Evolutionary conservation across 2,329 filamentous ascomycete genomes (phyloP), one percentile per base, ranked within the genome.

Genomic region (Phoma sp.): DNA sequence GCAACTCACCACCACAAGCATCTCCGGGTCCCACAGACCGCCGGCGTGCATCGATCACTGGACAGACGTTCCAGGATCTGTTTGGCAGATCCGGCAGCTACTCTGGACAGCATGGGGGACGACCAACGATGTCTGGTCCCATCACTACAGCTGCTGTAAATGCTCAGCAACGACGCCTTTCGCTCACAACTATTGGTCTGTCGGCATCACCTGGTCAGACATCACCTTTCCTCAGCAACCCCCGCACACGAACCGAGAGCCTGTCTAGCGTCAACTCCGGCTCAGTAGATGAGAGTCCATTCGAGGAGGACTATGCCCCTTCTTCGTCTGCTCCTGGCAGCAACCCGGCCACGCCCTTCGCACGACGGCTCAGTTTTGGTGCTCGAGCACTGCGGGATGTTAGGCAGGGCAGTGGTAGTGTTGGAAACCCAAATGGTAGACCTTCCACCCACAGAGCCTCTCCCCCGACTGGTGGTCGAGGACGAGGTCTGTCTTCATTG

Each of bases 311-410:
- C 47, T 76, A 80, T 32, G 74, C 79, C n/a, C 73, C 76, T 45
- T 75, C 76, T 79, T 55, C 59, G 20, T 84, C 82, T 66, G 83
- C 83, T 80, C 52, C 66, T 7, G 84, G 81, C 68, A 84, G 83
- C 63, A 82, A 83, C 14, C 87, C 91, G 28, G 83, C 80, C 47
- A 90, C 89, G 11, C 91, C 92, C 28, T 93, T 93, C 71, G 85
- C 85, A 55, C 88, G 93, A 64, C 89, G 93, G 54, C 87, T 96
- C 80, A 97, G 93, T 77, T 96, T 96, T 69, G 93, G 93, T 57
- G 89, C 89, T 57, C 86, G 92, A 74, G 90, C 90, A 61, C 81
- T 92, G 75, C 84, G 87, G 65, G 88, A 87, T 76, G 84, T 90
- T 66, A 88, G 87, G 64, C 79, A 79, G 59, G 81, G 81, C 67